Evolutionary conservation across 495 filamentous ascomycete genomes (phyloP), one percentile per base, ranked within the genome.

Genomic region (Friedmanniomyces simplex): DNA sequence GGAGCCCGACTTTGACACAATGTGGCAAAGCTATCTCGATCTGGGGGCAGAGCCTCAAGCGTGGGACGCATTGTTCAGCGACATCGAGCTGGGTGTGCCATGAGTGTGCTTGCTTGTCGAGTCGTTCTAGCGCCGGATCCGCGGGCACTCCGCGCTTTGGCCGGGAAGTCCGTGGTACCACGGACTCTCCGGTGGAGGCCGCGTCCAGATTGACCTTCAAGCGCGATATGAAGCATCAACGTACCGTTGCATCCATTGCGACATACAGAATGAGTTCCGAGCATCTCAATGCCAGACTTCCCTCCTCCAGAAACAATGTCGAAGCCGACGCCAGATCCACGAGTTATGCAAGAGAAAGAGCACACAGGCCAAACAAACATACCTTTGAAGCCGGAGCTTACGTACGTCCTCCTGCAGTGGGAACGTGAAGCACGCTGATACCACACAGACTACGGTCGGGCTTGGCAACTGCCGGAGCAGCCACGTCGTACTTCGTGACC

Each of bases 401-500:
- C 46, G 54, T 57, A 49, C n/a, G n/a, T n/a, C n/a, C n/a, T n/a
- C n/a, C n/a, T n/a, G n/a, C n/a, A n/a, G n/a, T n/a, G n/a, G n/a
- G n/a, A n/a, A n/a, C n/a, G n/a, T n/a, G n/a, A n/a, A n/a, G n/a
- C n/a, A n/a, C n/a, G 24, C 54, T 57, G 28, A 57, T 26, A 18
- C n/a, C 12, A 14, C 8, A 30, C 50, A 59, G 56, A 25, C 32
- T 48, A 6, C 37, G 57, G n/a, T 60, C 57, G 22, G 57, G 50
- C 8, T 42, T 60, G 6, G 57, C 52, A 47, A n/a, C 48, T 11
- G 42, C 25, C 21, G 55, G 55, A 12, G 6, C 55, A 43, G 42
- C 55, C 16, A 21, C 48, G 7, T 37, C 50, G 7, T 62, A 48
- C 57, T 84, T 85, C 66, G 78, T 73, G 53, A 72, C 73, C 3